These are phyloP conservation scores for Myxozyma sirexii DNA, from an alignment of 805 yeast species.

Conservation along the genomic window DNA sequence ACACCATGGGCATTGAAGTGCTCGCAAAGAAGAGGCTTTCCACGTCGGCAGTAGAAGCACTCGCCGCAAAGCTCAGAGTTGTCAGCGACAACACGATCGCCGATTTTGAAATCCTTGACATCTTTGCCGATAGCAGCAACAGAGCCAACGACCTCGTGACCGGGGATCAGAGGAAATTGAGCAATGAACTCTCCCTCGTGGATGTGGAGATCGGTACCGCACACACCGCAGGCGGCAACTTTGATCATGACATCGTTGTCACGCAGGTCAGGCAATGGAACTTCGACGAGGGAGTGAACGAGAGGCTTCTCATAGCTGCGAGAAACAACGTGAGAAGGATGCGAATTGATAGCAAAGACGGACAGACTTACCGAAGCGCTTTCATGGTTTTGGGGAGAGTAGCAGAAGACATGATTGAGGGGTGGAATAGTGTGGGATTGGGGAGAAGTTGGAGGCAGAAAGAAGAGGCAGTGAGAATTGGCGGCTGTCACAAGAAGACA, in stretches of 20 bases:
- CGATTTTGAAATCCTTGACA: conserved; percentile 23
- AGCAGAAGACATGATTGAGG: too few relatives aligned
- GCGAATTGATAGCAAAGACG: too few relatives aligned
- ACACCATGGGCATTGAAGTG: conserved; percentile 34
- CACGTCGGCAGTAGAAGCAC: conserved; percentile 33
- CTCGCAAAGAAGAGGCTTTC: conserved; percentile 31
- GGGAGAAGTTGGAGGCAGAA: too few relatives aligned
- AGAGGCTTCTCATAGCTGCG: conserved; percentile 31
- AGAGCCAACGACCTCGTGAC: conserved; percentile 32
- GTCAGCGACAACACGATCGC: conserved; percentile 33
- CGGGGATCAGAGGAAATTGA: conserved; percentile 30
- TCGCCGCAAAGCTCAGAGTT: conserved; percentile 32
- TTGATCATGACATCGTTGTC: conserved; percentile 31
- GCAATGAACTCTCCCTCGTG: conserved; percentile 35
- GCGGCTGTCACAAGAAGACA: too few relatives aligned
- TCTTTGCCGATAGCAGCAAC: conserved; percentile 32
- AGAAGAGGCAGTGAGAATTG: too few relatives aligned
- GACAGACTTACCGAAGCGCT: too few relatives aligned
- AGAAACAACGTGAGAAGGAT: too few relatives aligned
- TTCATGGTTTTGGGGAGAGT: too few relatives aligned
- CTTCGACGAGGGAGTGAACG: conserved; percentile 21
- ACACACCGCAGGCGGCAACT: conserved; percentile 32
- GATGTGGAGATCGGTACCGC: conserved; percentile 33
- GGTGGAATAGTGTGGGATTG: too few relatives aligned
- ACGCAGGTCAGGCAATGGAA: conserved; percentile 26